These are phyloP conservation scores for Ophiostoma fasciatum DNA, from an alignment of 2,329 filamentous ascomycete species.

Conservation along the genomic window DNA sequence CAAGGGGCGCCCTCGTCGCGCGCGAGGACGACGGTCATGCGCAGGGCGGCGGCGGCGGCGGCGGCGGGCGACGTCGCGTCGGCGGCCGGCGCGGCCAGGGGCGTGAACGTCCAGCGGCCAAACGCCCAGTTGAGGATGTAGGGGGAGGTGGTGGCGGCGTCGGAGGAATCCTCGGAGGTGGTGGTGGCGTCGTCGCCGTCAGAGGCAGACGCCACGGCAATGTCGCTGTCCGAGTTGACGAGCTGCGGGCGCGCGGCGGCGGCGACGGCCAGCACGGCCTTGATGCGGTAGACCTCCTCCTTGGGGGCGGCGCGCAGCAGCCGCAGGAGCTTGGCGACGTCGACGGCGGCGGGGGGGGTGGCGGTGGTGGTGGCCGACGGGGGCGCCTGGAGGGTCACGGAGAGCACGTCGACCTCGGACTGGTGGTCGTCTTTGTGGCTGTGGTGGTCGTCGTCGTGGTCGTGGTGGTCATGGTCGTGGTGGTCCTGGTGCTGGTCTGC, in stretches of 20 bases:
- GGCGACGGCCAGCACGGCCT: conserved; percentile 45
- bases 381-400: conserved; percentile 48
- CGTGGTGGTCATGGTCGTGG: conserved; percentile 20
- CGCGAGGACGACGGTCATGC: conserved; percentile 64
- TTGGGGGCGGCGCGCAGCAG: conserved; percentile 65
- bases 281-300: conserved; percentile 93
- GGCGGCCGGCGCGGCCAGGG: conserved; percentile 26
- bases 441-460: conserved; percentile 26
- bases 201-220: conserved; percentile 16
- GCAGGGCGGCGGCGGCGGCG: conserved; percentile 36
- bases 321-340: conserved; percentile 46
- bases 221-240: conserved; percentile 28
- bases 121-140: conserved; percentile 99
- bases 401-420: conserved; percentile 84
- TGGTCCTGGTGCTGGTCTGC: conserved; percentile 22
- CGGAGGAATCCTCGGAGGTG: no score
- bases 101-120: conserved; percentile 83
- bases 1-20: conserved; percentile 61
- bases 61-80: no score
- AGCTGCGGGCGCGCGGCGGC: conserved; percentile 26
- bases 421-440: conserved; percentile 44
- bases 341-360: conserved; percentile 17
- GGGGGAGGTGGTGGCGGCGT: conserved; percentile 30
- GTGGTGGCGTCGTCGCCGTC: background rate
- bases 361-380: conserved; percentile 14